Percentiles rank a stretch among this genome's conserved stretches.
phyloP scores from a whole-genome alignment of 495 filamentous ascomycete species.

The Aspergillus coremiiformis region DNA sequence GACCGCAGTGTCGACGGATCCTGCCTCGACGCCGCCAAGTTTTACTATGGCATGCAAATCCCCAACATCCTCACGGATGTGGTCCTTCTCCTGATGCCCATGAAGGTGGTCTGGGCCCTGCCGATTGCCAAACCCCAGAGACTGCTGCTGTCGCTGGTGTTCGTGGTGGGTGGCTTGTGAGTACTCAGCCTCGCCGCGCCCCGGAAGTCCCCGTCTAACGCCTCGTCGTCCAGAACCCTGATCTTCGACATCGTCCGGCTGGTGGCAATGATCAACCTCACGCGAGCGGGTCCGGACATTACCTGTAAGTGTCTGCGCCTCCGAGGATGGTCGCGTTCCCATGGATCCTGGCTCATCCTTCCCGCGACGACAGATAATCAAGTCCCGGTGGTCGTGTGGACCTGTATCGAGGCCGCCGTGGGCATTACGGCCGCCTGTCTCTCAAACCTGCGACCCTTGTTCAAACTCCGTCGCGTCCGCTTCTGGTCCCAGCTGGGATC shows the following conservation, averaged over 20 bases:
- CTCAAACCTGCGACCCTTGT: constrained; percentile 29
- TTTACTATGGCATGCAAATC: constrained; percentile 32
- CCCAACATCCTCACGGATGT: constrained; percentile 39
- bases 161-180: constrained; percentile 33
- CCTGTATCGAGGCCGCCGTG: constrained; percentile 30
- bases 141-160: constrained; percentile 33
- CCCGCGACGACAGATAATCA: constrained; percentile 17
- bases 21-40: constrained; percentile 27
- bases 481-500: background rate
- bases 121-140: constrained; percentile 35
- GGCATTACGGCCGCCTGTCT: constrained; percentile 30
- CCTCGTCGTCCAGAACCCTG: constrained; percentile 12
- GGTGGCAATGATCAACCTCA: constrained; percentile 17
- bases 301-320: constrained; percentile 13
- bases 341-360: background rate
- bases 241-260: constrained; percentile 27
- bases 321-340: background rate
- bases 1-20: constrained; percentile 15
- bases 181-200: background rate
- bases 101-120: constrained; percentile 39
- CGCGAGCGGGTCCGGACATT: constrained; percentile 18
- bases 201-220: background rate
- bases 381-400: constrained; percentile 29
- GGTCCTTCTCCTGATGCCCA: constrained; percentile 41
- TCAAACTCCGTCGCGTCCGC: constrained; percentile 6